Evolutionary conservation across 495 filamentous ascomycete species (phyloP), one percentile per base, ranked within the genome.

Genomic region (Xylaria acuta): DNA sequence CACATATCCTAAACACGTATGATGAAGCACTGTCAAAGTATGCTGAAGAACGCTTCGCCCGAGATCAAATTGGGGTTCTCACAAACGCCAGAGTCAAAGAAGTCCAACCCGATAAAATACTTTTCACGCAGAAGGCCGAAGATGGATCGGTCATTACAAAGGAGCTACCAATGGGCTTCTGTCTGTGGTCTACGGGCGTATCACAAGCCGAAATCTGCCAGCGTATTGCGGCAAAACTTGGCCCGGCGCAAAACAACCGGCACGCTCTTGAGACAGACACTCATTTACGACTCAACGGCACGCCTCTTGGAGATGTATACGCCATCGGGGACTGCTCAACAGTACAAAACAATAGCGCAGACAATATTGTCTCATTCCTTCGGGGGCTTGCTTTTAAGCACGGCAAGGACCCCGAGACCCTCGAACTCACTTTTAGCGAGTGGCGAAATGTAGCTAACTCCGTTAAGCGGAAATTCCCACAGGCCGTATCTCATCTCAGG

Each of bases 1-100:
- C 88, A 45, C 95, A 99, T 76, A 99, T 99, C 70, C 84, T 99
- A 27, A 99, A 99, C 82, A 99, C 97, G 5, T 99, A 99, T 78
- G 97, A 99, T 75, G 97, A 98, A 81, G 91, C 93, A 0, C 86
- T 99, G 1, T 97, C 94, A 27, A 90, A 90, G 77, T 99, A 94
- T 78, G 97, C 97, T 67, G 97, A 99, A 82, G 85, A 92, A 75
- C 92, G 91, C 36, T 98, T 99, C 76, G 88, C 92, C 41, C 94
- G 94, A 74, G 96, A 98, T 78, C 88, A 93, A 74, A 91, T 99
- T 66, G 92, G 95, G 38, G 90, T 99, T 8, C 85, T 97, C 69
- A 97, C 94, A 49, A 97, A 98, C 80, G 89, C 96, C 0, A 87
- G 97, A 64, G 97, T 99, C 32, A 93, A 93, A 80, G 94, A 95